These are phyloP conservation scores for Nicotiana tabacum DNA, from an alignment of 257 asterid species.

Conservation along the genomic window DNA sequence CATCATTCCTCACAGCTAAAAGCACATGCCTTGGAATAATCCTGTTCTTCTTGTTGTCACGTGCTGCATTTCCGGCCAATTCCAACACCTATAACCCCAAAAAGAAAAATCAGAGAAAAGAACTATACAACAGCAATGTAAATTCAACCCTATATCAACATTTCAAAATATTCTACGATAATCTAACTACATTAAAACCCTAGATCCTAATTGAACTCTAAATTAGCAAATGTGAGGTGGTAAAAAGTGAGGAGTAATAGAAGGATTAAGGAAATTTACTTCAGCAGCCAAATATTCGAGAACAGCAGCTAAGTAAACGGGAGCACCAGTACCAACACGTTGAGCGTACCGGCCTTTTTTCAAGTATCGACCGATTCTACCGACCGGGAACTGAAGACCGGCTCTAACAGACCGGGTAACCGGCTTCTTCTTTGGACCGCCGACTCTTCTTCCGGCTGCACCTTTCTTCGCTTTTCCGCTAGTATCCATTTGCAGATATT, in stretches of 20 bases:
- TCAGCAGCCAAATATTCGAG: conserved; percentile 44
- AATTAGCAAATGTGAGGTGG: neutral
- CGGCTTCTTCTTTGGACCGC: conserved; percentile 43
- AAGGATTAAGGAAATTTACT: conserved; percentile 1
- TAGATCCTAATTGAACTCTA: neutral
- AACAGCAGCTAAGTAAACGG: conserved; percentile 39
- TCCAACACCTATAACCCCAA: conserved; percentile 18
- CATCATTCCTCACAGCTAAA: conserved; percentile 26
- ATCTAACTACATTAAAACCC: neutral
- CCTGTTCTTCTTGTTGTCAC: conserved; percentile 24
- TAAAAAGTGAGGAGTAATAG: neutral
- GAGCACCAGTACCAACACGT: conserved; percentile 41
- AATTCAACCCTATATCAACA: too few relatives aligned
- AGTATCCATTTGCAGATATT: conserved; percentile 13
- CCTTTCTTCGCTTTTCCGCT: conserved; percentile 35
- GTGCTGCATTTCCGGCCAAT: conserved; percentile 23
- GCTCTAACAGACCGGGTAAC: conserved; percentile 33
- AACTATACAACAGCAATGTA: too few relatives aligned
- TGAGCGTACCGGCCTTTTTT: conserved; percentile 34
- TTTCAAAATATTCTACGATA: too few relatives aligned
- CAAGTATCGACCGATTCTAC: conserved; percentile 38
- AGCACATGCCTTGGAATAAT: conserved; percentile 21
- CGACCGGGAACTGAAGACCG: conserved; percentile 45
- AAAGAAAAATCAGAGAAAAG: too few relatives aligned
- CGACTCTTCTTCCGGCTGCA: conserved; percentile 38